Conservation (phyloP, 495 filamentous ascomycete genomes). For the Parachaetomium inaequale region DNA sequence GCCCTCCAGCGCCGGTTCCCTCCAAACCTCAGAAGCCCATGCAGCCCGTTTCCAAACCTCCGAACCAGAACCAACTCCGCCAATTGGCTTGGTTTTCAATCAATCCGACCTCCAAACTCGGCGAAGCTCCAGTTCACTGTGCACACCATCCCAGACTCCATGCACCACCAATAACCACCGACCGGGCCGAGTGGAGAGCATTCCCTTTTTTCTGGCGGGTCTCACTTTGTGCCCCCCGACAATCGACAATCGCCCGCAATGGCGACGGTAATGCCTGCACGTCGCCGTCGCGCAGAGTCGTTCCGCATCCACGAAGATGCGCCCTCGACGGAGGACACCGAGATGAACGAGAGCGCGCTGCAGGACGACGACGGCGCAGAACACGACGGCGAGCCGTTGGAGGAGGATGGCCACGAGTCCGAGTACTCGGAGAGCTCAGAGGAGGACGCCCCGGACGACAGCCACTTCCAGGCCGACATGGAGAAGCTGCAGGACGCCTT, state of each 20-base stretch:
- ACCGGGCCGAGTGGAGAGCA: constrained; percentile 3
- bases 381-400: constrained; percentile 34
- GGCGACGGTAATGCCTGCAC: constrained; percentile 27
- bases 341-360: constrained; percentile 35
- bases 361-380: constrained; percentile 18
- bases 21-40: not conserved
- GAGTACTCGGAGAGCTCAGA: constrained; percentile 50
- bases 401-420: constrained; percentile 47
- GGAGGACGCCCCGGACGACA: constrained; percentile 69
- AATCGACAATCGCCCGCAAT: constrained; percentile 15
- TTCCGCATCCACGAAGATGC: constrained; percentile 44
- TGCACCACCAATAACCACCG: constrained; percentile 18
- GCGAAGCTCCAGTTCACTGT: not conserved
- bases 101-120: not conserved
- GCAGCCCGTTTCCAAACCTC: not conserved
- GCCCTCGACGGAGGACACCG: constrained; percentile 35
- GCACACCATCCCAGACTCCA: not conserved
- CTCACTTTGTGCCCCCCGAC: constrained; percentile 1
- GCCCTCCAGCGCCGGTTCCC: not conserved
- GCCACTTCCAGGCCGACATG: constrained; percentile 79
- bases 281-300: constrained; percentile 26
- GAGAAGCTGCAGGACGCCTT: constrained; percentile 75
- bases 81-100: constrained; percentile 7
- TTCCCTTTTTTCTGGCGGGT: constrained; percentile 10
- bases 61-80: not conserved